Evolutionary conservation across 2,329 filamentous ascomycete species (phyloP).

Genomic region (Hawksworthiomyces lignivorus): DNA sequence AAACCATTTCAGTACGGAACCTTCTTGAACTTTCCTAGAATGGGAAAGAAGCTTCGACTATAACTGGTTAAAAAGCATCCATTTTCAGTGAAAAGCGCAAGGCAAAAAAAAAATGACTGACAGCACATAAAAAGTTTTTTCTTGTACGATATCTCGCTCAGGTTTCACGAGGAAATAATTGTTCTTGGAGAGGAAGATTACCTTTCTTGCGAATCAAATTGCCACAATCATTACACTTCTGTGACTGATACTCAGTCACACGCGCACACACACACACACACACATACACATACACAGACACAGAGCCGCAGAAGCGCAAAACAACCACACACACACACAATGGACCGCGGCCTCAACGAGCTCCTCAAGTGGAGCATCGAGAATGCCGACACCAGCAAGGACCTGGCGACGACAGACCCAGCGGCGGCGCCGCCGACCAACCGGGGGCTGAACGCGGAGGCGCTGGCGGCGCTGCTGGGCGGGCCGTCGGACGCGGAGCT

Average conservation of each 20-base stretch:
- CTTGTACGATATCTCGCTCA: too few species aligned
- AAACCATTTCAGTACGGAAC: constrained; percentile 23
- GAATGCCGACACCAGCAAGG: constrained; percentile 16
- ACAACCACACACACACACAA: constrained; percentile 11
- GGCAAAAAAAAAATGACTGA: too few species aligned
- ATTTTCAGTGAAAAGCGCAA: too few species aligned
- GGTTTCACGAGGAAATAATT: too few species aligned
- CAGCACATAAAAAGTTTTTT: too few species aligned
- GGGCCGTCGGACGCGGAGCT: constrained; percentile 84
- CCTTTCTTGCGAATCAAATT: too few species aligned
- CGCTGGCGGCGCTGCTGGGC: constrained; percentile 68
- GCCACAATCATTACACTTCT: neutral
- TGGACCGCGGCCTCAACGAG: constrained; percentile 27
- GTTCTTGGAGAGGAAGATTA: constrained; percentile 3
- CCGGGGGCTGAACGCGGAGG: constrained; percentile 55
- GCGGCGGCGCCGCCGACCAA: constrained; percentile 22
- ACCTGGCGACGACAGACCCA: constrained; percentile 13
- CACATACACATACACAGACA: neutral
- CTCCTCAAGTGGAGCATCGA: constrained; percentile 32
- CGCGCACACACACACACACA: neutral
- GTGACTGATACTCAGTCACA: too few species aligned
- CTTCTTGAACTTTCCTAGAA: constrained; percentile 28
- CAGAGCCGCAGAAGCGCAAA: neutral
- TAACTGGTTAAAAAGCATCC: constrained; percentile 1
- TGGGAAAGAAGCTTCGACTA: constrained; percentile 16